phyloP scores from a whole-genome alignment of 352 stramenopile species.

The Pythium coloratum region DNA sequence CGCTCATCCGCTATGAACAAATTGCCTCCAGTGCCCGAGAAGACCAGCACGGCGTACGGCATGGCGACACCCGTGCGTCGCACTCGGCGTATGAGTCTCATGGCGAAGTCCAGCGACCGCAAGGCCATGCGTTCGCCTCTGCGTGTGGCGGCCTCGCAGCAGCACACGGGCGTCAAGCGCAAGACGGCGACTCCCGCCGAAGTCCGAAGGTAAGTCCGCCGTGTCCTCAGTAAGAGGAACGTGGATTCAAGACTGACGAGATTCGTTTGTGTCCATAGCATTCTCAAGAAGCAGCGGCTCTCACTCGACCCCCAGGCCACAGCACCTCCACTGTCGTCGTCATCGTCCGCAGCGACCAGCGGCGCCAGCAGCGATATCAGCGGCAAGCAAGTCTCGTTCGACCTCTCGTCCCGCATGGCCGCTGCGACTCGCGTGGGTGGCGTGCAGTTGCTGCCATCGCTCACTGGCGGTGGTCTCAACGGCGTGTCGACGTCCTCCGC shows the following conservation, averaged over 20 bases:
- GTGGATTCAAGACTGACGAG: neutral
- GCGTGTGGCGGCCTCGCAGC: neutral
- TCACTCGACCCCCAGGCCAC: constrained; percentile 20
- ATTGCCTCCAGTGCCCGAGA: constrained; percentile 36
- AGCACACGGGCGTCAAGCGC: constrained; percentile 22
- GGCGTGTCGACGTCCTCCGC: neutral
- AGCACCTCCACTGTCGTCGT: neutral
- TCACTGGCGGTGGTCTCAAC: neutral
- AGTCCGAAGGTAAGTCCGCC: constrained; percentile 43
- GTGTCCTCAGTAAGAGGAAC: neutral
- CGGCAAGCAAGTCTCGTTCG: constrained; percentile 72
- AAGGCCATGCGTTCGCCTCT: constrained; percentile 18
- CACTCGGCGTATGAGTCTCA: constrained; percentile 32
- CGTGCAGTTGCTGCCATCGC: constrained; percentile 9
- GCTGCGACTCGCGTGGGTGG: constrained; percentile 7
- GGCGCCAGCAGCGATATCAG: neutral
- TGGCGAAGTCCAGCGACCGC: constrained; percentile 20
- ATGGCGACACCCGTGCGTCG: constrained; percentile 34
- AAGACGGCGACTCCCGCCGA: constrained; percentile 34
- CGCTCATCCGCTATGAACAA: constrained; percentile 27
- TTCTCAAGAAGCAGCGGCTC: constrained; percentile 66
- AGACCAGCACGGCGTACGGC: constrained; percentile 18
- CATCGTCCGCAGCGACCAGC: constrained; percentile 6
- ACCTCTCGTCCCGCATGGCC: constrained; percentile 25
- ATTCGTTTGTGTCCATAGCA: constrained; percentile 32